These are phyloP conservation scores for Microascus cirrosus DNA, from an alignment of 2,329 filamentous ascomycete species.

Conservation along the genomic window DNA sequence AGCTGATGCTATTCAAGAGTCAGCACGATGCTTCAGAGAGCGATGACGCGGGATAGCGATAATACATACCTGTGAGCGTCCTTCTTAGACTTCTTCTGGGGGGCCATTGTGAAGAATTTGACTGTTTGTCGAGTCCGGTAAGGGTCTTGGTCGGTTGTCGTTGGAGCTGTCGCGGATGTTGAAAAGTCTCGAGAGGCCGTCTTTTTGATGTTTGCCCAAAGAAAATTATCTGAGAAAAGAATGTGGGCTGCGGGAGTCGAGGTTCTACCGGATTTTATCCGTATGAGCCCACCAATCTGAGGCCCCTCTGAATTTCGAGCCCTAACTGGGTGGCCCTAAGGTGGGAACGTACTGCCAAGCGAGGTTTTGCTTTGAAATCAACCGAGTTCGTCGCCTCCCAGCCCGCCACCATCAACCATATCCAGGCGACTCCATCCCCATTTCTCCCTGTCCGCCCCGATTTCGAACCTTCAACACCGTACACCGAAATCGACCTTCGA, in stretches of 20 bases:
- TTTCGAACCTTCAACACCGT: constrained; percentile 12
- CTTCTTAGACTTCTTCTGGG: constrained; percentile 75
- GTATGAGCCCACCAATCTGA: background rate
- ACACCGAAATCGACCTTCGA: constrained; percentile 20
- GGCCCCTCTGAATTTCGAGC: background rate
- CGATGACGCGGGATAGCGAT: too few species aligned
- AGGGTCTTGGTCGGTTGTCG: constrained; percentile 14
- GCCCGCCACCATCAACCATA: background rate
- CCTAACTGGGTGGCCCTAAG: constrained; percentile 5
- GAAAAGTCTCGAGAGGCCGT: constrained; percentile 12
- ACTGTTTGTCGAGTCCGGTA: constrained; percentile 5
- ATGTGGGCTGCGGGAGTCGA: constrained; percentile 1
- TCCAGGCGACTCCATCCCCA: background rate
- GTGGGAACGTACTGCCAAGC: background rate
- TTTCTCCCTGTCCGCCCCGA: constrained; percentile 9
- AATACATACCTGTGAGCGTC: constrained; percentile 50
- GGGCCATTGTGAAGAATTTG: constrained; percentile 50
- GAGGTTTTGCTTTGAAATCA: constrained; percentile 44
- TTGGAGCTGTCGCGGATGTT: constrained; percentile 7
- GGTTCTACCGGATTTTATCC: background rate
- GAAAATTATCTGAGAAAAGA: constrained; percentile 2
- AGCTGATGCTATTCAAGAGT: constrained; percentile 31
- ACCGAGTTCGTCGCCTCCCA: constrained; percentile 16
- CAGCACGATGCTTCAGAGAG: constrained; percentile 30
- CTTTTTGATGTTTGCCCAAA: constrained; percentile 7